A percentile compares a stretch with the other conserved stretches of the same genome.
Conservation (phyloP, 176 grass and related monocot species). For the Oropetium thomaeum region DNA sequence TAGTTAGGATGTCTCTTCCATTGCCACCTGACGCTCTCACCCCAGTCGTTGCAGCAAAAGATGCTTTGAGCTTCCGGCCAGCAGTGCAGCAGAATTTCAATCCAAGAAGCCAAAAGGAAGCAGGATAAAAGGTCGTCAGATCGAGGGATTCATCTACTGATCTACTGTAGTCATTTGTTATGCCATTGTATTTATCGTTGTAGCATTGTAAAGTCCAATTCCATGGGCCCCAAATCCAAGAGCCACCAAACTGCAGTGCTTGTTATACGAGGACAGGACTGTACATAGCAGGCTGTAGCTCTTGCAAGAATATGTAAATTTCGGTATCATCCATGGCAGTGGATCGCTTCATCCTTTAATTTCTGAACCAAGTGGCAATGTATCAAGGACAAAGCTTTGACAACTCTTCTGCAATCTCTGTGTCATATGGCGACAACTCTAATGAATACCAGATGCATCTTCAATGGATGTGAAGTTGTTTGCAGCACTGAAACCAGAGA, state of each 20-base stretch:
- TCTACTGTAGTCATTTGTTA: not conserved
- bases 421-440: not conserved
- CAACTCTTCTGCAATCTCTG: conserved; percentile 28
- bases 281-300: not conserved
- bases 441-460: not conserved
- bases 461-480: not conserved
- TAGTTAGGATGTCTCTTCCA: not conserved
- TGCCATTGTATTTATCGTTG: not conserved
- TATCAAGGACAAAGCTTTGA: conserved; percentile 48
- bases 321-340: conserved; percentile 28
- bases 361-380: conserved; percentile 48
- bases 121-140: not conserved
- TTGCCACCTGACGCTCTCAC: not conserved
- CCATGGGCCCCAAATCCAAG: not conserved
- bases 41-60: not conserved
- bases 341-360: not conserved
- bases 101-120: not conserved
- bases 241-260: not conserved
- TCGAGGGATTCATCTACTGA: conserved; percentile 1
- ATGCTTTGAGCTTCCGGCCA: not conserved
- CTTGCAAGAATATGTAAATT: conserved; percentile 22
- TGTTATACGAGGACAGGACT: not conserved
- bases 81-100: conserved; percentile 9
- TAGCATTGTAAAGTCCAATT: not conserved
- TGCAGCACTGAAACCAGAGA: no score